A percentile compares a stretch with the other conserved stretches of the same genome.
phyloP scores from a whole-genome alignment of 352 stramenopile species.

The Phytophthora colocasiae region DNA sequence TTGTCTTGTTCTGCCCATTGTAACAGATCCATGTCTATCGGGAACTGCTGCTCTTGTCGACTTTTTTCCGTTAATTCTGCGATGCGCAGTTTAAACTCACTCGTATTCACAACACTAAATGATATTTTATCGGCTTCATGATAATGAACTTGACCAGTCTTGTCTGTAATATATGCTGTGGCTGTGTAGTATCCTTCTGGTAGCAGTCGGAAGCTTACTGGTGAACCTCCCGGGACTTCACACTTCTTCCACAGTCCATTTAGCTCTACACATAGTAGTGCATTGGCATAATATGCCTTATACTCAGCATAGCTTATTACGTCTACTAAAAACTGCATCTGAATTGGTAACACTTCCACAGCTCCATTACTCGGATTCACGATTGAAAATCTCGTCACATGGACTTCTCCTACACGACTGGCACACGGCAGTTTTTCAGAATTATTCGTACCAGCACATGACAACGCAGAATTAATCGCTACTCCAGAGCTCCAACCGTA shows the following conservation, averaged over 20 bases:
- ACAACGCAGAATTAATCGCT: neutral
- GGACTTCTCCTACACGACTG: neutral
- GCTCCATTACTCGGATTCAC: constrained; percentile 18
- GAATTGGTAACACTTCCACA: constrained; percentile 18
- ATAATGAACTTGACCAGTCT: neutral
- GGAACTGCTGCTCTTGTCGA: constrained; percentile 28
- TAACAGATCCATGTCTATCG: constrained; percentile 21
- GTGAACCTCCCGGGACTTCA: constrained; percentile 1
- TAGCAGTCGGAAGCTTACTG: constrained; percentile 14
- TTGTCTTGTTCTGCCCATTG: constrained; percentile 23
- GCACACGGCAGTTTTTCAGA: constrained; percentile 1
- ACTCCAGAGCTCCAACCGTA: constrained; percentile 2
- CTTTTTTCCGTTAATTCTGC: constrained; percentile 10
- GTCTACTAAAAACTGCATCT: constrained; percentile 2
- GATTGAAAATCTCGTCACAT: constrained; percentile 19
- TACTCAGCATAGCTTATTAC: constrained; percentile 3
- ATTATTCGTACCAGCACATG: neutral
- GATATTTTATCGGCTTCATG: constrained; percentile 1
- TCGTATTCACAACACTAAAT: constrained; percentile 22
- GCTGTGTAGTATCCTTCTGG: constrained; percentile 31
- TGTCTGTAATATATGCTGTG: constrained; percentile 23
- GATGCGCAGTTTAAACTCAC: constrained; percentile 5
- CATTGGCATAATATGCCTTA: constrained; percentile 16
- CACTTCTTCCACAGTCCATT: constrained; percentile 34
- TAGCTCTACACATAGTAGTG: constrained; percentile 33